These are phyloP conservation scores for Tetradesmus obliquus DNA, from an alignment of 139 green algal species.

Conservation along the genomic window DNA sequence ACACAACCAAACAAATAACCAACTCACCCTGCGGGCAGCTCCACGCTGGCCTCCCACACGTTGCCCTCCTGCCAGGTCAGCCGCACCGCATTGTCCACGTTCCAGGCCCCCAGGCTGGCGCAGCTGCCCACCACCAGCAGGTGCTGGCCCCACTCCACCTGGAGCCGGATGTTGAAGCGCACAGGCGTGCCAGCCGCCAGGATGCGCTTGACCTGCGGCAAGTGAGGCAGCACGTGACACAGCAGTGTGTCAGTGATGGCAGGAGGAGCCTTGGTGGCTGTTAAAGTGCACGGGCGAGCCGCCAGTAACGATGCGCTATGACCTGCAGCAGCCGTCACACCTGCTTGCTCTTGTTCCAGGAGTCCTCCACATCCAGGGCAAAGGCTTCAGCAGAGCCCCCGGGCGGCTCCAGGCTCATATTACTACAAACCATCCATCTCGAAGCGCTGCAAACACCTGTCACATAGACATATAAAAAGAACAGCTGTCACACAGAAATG, in stretches of 20 bases:
- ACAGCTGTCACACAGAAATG: too few relatives aligned
- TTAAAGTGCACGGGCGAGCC: not conserved
- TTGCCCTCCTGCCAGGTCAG: conserved; percentile 51
- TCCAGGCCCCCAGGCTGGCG: conserved; percentile 36
- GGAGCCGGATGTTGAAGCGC: conserved; percentile 49
- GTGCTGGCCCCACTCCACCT: conserved; percentile 43
- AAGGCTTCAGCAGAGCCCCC: too few relatives aligned
- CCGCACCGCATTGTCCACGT: conserved; percentile 21
- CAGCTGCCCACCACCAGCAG: conserved; percentile 44
- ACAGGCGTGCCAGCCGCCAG: conserved; percentile 40
- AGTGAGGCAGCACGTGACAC: not conserved
- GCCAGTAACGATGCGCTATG: too few relatives aligned
- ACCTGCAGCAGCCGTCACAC: too few relatives aligned
- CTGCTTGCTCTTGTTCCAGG: too few relatives aligned
- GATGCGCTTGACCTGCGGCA: conserved; percentile 44
- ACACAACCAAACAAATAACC: too few relatives aligned
- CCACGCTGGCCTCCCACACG: conserved; percentile 38
- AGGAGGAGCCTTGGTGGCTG: not conserved
- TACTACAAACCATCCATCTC: too few relatives aligned
- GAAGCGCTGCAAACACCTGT: too few relatives aligned
- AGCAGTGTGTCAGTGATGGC: not conserved
- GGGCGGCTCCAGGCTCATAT: too few relatives aligned
- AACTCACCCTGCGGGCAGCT: conserved; percentile 45
- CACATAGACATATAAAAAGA: too few relatives aligned
- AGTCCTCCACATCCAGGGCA: too few relatives aligned